Percentiles rank a stretch among this genome's conserved stretches.
phyloP scores from a whole-genome alignment of 345 rosid genomes.

The Lagerstroemia speciosa region DNA sequence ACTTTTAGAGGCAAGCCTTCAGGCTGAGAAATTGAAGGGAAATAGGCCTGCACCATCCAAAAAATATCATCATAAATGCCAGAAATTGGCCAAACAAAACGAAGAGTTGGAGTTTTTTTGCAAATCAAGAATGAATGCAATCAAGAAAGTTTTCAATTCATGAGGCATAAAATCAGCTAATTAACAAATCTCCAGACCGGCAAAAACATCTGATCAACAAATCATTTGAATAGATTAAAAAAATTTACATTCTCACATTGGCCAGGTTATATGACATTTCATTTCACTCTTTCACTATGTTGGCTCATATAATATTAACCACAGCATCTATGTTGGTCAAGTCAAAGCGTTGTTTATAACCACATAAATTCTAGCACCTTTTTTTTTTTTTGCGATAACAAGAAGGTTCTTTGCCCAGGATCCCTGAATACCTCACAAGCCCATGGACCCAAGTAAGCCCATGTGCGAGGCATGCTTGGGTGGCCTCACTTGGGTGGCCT shows the following conservation, averaged over 20 bases:
- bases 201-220: not conserved
- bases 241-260: not conserved
- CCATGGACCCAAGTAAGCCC: too few relatives aligned
- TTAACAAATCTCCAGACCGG: not conserved
- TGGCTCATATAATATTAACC: not conserved
- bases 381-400: too few relatives aligned
- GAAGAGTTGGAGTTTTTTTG: too few relatives aligned
- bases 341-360: not conserved
- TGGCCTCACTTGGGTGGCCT: too few relatives aligned
- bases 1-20: constrained; percentile 92
- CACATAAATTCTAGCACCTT: too few relatives aligned
- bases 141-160: not conserved
- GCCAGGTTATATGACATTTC: not conserved
- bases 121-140: too few relatives aligned
- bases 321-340: not conserved
- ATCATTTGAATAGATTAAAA: not conserved
- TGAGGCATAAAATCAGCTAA: not conserved
- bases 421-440: too few relatives aligned
- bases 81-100: not conserved
- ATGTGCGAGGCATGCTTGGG: too few relatives aligned
- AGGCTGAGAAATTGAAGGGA: constrained; percentile 70
- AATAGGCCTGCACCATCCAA: constrained; percentile 51
- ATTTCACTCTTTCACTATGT: not conserved
- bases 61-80: not conserved
- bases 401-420: too few relatives aligned